Percentiles rank a stretch among this genome's conserved stretches.
These are phyloP conservation scores for Echium plantagineum DNA, from an alignment of 257 asterid species.

Conservation along the genomic window DNA sequence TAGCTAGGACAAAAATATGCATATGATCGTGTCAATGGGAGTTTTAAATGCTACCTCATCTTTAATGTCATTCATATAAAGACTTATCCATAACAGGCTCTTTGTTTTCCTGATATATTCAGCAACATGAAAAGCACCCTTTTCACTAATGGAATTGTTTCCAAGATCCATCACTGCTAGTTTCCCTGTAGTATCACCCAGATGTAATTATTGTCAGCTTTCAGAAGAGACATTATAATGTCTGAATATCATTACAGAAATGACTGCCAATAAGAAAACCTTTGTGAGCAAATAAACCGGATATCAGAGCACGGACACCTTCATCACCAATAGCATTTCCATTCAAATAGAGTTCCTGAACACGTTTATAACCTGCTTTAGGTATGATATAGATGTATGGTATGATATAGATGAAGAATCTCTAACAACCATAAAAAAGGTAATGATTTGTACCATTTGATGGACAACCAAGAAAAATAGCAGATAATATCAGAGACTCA, in stretches of 20 bases:
- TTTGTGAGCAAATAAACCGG: constrained; percentile 66
- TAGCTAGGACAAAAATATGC: background rate
- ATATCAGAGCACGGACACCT: constrained; percentile 72
- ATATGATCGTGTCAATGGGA: background rate
- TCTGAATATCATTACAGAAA: background rate
- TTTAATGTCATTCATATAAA: constrained; percentile 84
- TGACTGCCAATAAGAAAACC: constrained; percentile 27
- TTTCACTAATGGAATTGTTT: constrained; percentile 68
- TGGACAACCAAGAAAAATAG: too few species aligned
- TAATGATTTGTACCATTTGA: too few species aligned
- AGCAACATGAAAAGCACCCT: constrained; percentile 77
- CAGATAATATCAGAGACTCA: background rate
- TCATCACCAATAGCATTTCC: constrained; percentile 95
- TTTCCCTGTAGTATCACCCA: constrained; percentile 42
- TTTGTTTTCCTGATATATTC: constrained; percentile 73
- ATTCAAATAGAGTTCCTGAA: constrained; percentile 76
- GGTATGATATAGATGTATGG: constrained; percentile 7
- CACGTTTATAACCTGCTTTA: constrained; percentile 8
- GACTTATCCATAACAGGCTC: constrained; percentile 71
- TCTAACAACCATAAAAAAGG: background rate
- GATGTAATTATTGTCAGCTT: constrained; percentile 9
- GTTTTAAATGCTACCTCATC: constrained; percentile 54
- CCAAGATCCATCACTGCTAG: constrained; percentile 69
- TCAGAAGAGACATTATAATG: constrained; percentile 7
- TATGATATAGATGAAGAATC: background rate